Base-by-base conservation (phyloP, 169 alveolate species). In the Plasmodium fragile region DNA sequence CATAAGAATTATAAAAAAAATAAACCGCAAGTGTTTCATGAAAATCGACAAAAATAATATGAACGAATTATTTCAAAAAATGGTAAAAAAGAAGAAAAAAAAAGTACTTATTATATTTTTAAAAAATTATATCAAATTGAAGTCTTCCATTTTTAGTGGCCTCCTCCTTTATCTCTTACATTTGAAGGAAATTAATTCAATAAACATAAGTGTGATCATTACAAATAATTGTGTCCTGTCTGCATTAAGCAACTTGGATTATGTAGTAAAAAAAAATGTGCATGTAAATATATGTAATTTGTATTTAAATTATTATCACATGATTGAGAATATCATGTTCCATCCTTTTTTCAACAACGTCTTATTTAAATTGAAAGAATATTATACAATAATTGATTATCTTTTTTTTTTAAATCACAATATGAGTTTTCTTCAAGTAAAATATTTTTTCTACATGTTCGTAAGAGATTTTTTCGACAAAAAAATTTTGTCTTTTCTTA, bases 381-480 rank as follows among this genome's bases (percentile, higher is more conserved):
- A 85, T 75, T 32, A 49, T 53, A 1, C 77, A 25, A n/a, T 85
- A 18, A 69, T 85, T n/a, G 85, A 85, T 73, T 59, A 53, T 18
- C 59, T 85, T 32, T 77, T 75, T 32, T 34, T 65, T 52, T 49
- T 36, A 6, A 75, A 85, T 28, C 83, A 85, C 18, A 8, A 53
- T 4, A 30, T 85, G 32, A 75, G 80, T 30, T 85, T 85, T 36
- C 41, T 85, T 16, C 77, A 75, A 73, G 11, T 85, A 6, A 85
- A 85, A 69, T 75, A 85, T 69, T 53, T 85, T 39, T 52, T 85
- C 41, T 85, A 85, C 45, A 73, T 85, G 93, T 85, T 73, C 30
- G 28, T 85, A 53, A 78, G 84, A 72, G 93, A 85, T 53, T 85
- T 85, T 75, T 85, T 52, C 75, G 93, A 85, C 59, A 85, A 85